Base-by-base conservation (phyloP, 371 early-diverging fungal genomes). In the Mycotypha africana region DNA sequence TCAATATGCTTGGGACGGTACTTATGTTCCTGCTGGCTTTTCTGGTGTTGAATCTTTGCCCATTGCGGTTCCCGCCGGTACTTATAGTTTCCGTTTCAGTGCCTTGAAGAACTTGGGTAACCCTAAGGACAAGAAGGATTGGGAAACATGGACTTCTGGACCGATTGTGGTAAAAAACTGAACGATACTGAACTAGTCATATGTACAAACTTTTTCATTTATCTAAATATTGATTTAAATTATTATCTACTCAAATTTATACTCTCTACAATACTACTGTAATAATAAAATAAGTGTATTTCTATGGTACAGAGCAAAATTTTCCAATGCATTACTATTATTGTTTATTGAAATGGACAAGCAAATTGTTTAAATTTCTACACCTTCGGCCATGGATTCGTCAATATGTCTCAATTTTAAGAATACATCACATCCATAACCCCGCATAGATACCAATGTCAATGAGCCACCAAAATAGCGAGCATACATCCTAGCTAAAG, bases 361-460 rank as follows among this genome's bases (percentile, higher is more conserved):
- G n/a, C n/a, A n/a, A 28, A 5, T 28, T 8, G 8, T 28, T 56
- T 66, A 73, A 50, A 73, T 73, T 26, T 73, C 74, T 52, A 73
- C 31, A 44, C 53, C 53, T 49, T 68, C 70, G 26, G 67, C 77
- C 69, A 79, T 54, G 21, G 70, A 70, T 42, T 78, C 73, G 47
- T 82, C 80, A 47, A 93, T 91, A 56, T 85, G 86, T 49, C 82
- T 85, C 41, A 97, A 70, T 45, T 83, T 80, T 36, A 97, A 57
- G 56, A 93, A 95, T n/a, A 91, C 86, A 63, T 97, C 97, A 47
- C 91, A 86, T 12, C 96, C 97, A 60, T 90, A 85, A 8, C 92
- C 94, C 39, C 81, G 77, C 53, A 97, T 73, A 19, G 92, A 89
- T 30, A 88, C 74, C 22, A 97, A 53, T 8, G 92, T 86, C 24